Conservation (phyloP, 805 yeast genomes). For the Peterozyma xylosa region DNA sequence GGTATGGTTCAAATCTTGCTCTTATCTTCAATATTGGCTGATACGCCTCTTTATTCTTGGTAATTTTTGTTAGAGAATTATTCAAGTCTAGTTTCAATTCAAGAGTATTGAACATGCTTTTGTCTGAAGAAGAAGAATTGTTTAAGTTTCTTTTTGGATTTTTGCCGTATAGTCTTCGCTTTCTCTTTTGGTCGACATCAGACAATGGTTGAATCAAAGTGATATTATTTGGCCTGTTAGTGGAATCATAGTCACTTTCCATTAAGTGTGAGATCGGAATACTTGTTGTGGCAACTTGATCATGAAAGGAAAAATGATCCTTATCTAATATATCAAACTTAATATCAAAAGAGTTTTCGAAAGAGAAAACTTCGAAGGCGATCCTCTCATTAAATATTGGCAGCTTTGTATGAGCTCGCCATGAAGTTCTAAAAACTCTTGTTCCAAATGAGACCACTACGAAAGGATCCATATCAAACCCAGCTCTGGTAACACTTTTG, state of each 20-base stretch:
- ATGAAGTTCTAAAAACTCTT: conserved; percentile 77
- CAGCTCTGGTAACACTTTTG: conserved; percentile 59
- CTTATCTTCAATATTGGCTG: conserved; percentile 51
- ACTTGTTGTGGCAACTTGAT: conserved; percentile 63
- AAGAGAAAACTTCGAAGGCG: conserved; percentile 66
- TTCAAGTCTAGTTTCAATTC: conserved; percentile 21
- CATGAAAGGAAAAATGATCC: conserved; percentile 78
- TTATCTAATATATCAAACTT: conserved; percentile 74
- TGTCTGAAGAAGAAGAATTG: conserved; percentile 23
- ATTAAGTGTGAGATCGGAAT: conserved; percentile 38
- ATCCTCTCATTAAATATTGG: conserved; percentile 79
- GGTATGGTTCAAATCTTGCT: conserved; percentile 63
- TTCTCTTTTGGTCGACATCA: conserved; percentile 10
- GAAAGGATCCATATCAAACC: conserved; percentile 96
- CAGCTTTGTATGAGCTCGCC: conserved; percentile 72
- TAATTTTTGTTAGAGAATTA: conserved; percentile 22
- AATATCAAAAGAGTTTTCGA: conserved; percentile 59
- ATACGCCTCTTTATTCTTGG: conserved; percentile 28
- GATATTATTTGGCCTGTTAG: conserved; percentile 3
- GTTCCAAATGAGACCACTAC: conserved; percentile 87
- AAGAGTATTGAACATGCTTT: conserved; percentile 34
- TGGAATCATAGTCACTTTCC: background rate
- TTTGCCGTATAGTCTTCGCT: conserved; percentile 11
- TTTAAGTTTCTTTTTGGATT: conserved; percentile 23
- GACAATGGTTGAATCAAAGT: conserved; percentile 11